Evolutionary conservation across 140 eudicot species (phyloP), one percentile per base, ranked within the genome.

Genomic region (Cichorium intybus): DNA sequence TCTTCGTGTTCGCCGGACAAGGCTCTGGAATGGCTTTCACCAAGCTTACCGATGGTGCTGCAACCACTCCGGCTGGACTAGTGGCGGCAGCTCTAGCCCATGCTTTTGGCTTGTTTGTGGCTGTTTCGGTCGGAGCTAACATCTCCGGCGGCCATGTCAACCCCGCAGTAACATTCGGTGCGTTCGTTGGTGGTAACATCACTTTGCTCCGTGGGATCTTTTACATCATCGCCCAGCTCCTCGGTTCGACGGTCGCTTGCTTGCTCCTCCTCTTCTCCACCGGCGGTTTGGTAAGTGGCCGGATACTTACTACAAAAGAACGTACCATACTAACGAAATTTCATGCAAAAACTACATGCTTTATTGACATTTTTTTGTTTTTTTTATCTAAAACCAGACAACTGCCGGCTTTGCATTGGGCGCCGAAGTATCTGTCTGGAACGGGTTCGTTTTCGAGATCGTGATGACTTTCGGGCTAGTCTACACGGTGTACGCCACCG

Each of bases 171-270:
- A 77, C 82, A 10, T 72, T 77, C 10, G 82, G 82, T 2, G 74
- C 78, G 1, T 65, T 71, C 14, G 78, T 77, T 24, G 78, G 74
- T 9, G 82, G 82, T 14, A 65, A 74, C 28, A 74, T 74, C 4
- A 74, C 79, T 24, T 56, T 73, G 55, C 20, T 73, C 57, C 76
- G 83, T 27, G 87, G 87, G 1, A 21, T 74, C 21, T 78, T 75
- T 4, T 85, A 85, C 56, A 68, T 78, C 24, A 69, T 85, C 20
- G 92, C 92, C 10, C 92, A 85, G 75, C 57, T 81, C 41, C 87
- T 81, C 29, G 92, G 92, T 1, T 85, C 92, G 0, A 33, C 62
- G 11, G 87, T 73, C 3, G 92, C 92, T 73, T 85, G 85, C 70
- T 60, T 73, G 20, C 87, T 81, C 14, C 75, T 75, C 16, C 22